A percentile compares a stretch with the other conserved stretches of the same genome.
These are phyloP conservation scores for Pezicula carpinea DNA, from an alignment of 2,329 filamentous ascomycete genomes.

Conservation along the genomic window DNA sequence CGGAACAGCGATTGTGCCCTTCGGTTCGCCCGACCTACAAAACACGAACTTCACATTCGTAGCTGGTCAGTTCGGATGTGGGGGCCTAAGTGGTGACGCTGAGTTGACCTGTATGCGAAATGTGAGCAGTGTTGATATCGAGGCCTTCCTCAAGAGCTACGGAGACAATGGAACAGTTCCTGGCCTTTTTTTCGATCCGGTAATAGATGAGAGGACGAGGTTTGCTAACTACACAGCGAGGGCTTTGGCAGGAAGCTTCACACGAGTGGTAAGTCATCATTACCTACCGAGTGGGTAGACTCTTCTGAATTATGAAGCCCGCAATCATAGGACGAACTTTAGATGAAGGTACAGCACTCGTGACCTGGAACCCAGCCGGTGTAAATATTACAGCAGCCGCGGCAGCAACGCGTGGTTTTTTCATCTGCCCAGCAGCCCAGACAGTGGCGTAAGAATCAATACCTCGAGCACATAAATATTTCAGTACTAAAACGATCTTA, in stretches of 20 bases:
- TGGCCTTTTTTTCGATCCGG: conserved; percentile 13
- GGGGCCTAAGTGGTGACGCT: conserved; percentile 10
- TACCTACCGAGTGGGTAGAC: not conserved
- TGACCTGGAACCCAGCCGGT: conserved; percentile 12
- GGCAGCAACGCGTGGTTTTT: conserved; percentile 3
- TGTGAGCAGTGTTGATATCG: conserved; percentile 12
- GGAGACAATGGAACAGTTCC: conserved; percentile 8
- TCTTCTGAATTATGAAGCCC: conserved; percentile 11
- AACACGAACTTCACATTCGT: conserved; percentile 22
- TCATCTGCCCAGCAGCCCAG: conserved; percentile 10
- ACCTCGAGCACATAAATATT: not conserved
- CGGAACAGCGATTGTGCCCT: conserved; percentile 8
- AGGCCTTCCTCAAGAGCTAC: conserved; percentile 12
- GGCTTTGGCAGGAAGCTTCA: conserved; percentile 13
- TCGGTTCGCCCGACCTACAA: conserved; percentile 6
- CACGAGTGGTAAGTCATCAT: conserved; percentile 14
- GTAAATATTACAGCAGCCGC: conserved; percentile 6
- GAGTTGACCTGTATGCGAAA: conserved; percentile 24
- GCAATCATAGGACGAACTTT: conserved; percentile 24
- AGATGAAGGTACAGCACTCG: conserved; percentile 23
- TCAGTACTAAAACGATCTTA: not conserved
- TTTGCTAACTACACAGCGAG: conserved; percentile 15
- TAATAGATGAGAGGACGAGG: conserved; percentile 13
- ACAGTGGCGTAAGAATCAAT: conserved; percentile 6
- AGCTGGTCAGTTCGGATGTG: conserved; percentile 22